Percentiles rank a stretch among this genome's conserved stretches.
Conservation (phyloP, 306 rosid genomes). For the Vachellia pachyceras region DNA sequence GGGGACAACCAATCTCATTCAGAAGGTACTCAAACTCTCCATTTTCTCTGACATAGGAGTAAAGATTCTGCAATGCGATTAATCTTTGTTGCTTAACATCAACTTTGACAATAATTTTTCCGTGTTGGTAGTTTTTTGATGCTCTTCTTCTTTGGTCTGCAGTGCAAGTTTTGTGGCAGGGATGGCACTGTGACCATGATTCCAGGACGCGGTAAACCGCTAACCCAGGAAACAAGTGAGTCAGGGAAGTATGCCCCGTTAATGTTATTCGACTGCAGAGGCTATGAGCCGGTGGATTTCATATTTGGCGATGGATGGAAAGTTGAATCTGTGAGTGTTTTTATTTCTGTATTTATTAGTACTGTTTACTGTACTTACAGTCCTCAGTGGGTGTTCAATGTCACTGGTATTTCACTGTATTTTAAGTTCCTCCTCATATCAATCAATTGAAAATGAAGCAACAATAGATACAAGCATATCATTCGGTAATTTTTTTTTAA, state of each 20-base stretch:
- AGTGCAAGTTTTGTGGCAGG: conserved; percentile 96
- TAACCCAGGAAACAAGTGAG: conserved; percentile 63
- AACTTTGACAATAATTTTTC: neutral
- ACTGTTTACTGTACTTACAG: conserved; percentile 1
- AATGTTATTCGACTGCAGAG: conserved; percentile 89
- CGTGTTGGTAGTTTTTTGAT: conserved; percentile 37
- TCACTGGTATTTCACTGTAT: conserved; percentile 7
- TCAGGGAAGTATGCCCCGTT: conserved; percentile 65
- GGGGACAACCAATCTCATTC: conserved; percentile 80
- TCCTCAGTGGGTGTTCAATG: neutral
- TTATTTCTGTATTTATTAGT: conserved; percentile 14
- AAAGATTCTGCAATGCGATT: neutral
- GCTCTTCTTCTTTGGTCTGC: conserved; percentile 33
- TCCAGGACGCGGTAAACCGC: conserved; percentile 66
- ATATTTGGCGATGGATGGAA: conserved; percentile 71
- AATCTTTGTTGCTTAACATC: conserved; percentile 22
- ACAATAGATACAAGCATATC: neutral
- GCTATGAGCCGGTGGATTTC: conserved; percentile 75
- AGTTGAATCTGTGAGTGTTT: conserved; percentile 82
- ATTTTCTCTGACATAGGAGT: conserved; percentile 18
- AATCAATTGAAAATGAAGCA: conserved; percentile 6
- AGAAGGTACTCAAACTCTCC: conserved; percentile 60
- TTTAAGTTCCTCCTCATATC: conserved; percentile 19
- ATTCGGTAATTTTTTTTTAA: conserved; percentile 6
- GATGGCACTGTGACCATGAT: conserved; percentile 86